phyloP scores from a whole-genome alignment of 345 rosid genomes.

The Eutrema yunnanense region DNA sequence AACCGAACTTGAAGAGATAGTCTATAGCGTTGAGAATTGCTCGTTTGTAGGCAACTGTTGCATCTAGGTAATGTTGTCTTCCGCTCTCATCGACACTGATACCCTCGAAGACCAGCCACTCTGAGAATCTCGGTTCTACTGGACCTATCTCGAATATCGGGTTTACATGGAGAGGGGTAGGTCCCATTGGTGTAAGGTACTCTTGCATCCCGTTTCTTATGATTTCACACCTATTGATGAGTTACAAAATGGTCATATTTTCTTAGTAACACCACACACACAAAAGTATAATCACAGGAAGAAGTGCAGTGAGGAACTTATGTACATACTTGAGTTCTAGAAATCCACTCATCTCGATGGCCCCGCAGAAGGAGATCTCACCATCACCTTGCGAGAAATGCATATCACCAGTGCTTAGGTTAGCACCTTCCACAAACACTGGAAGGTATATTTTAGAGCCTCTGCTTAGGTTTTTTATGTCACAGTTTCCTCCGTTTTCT shows the following conservation, averaged over 20 bases:
- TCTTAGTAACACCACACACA: background rate
- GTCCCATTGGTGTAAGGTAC: constrained; percentile 97
- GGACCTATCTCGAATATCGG: constrained; percentile 95
- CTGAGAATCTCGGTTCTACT: constrained; percentile 87
- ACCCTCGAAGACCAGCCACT: constrained; percentile 92
- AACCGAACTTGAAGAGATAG: constrained; percentile 84
- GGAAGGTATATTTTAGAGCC: constrained; percentile 86
- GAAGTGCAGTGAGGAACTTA: background rate
- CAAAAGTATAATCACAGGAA: background rate
- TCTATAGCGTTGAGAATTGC: constrained; percentile 89
- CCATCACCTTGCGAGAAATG: constrained; percentile 98
- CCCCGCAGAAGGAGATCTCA: constrained; percentile 90
- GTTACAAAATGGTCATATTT: background rate
- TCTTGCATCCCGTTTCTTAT: constrained; percentile 81
- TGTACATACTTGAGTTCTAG: constrained; percentile 65
- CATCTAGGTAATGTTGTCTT: constrained; percentile 79
- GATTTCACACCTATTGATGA: constrained; percentile 55
- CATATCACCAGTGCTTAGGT: constrained; percentile 89
- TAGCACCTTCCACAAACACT: constrained; percentile 86
- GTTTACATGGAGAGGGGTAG: constrained; percentile 79
- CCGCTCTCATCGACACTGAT: constrained; percentile 89
- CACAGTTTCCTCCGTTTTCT: constrained; percentile 97
- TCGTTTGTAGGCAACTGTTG: constrained; percentile 79
- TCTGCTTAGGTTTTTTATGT: constrained; percentile 81
- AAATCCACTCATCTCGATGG: constrained; percentile 93